phyloP scores from a whole-genome alignment of 2,329 filamentous ascomycete genomes.

The Pyrenochaeta sp. region DNA sequence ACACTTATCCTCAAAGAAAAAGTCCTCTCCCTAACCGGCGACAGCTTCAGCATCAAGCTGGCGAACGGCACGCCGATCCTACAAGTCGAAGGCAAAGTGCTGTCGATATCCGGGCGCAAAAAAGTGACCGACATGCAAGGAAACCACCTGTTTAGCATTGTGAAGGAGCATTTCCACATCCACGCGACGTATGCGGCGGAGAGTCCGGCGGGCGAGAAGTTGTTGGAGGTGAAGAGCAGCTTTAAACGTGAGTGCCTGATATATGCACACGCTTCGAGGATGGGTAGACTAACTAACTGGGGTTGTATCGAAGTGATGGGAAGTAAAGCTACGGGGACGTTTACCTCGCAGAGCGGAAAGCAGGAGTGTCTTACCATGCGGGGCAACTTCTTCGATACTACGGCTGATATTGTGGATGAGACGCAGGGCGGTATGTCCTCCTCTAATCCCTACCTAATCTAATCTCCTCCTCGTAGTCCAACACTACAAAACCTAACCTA shows the following conservation, averaged over 20 bases:
- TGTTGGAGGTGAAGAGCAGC: constrained; percentile 66
- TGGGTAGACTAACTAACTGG: background rate
- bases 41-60: constrained; percentile 70
- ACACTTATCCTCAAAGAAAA: constrained; percentile 69
- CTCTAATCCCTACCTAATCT: background rate
- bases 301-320: constrained; percentile 55
- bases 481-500: no score
- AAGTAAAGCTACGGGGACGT: constrained; percentile 65
- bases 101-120: constrained; percentile 64
- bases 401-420: constrained; percentile 66
- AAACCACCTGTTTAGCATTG: constrained; percentile 66
- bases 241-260: constrained; percentile 57
- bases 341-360: constrained; percentile 48
- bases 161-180: constrained; percentile 62
- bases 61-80: constrained; percentile 63
- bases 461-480: background rate
- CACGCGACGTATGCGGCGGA: constrained; percentile 63
- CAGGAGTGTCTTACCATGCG: constrained; percentile 58
- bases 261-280: background rate
- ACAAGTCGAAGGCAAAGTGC: constrained; percentile 64
- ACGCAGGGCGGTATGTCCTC: constrained; percentile 36
- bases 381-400: constrained; percentile 67
- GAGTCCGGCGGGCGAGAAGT: constrained; percentile 54
- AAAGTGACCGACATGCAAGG: constrained; percentile 63
- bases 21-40: constrained; percentile 67